Conservation (phyloP, 1,139 yeast genomes). For the Scheffersomyces quercinus region DNA sequence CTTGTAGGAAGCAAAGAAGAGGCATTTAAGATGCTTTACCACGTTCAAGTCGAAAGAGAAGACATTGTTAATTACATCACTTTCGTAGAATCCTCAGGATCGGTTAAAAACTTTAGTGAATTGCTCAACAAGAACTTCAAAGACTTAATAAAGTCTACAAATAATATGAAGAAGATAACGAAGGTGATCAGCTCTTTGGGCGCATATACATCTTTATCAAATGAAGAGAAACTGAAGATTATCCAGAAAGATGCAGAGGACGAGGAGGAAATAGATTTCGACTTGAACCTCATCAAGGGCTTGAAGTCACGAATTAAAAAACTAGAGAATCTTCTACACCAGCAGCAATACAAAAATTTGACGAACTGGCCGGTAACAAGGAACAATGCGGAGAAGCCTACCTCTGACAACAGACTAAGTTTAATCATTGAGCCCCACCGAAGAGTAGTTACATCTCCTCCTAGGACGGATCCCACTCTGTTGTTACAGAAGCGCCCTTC, state of each 20-base stretch:
- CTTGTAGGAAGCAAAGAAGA: conserved; percentile 26
- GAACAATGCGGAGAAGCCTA: conserved; percentile 3
- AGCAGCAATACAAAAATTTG: conserved; percentile 59
- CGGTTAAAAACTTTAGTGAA: conserved; percentile 30
- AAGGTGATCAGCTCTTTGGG: conserved; percentile 36
- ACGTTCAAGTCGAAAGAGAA: conserved; percentile 35
- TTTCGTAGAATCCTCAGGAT: conserved; percentile 22
- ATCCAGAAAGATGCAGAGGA: conserved; percentile 11
- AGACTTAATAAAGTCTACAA: conserved; percentile 44
- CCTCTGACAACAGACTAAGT: conserved; percentile 19
- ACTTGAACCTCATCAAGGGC: conserved; percentile 49
- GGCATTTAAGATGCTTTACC: conserved; percentile 22
- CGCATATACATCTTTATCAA: conserved; percentile 22
- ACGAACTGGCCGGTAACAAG: conserved; percentile 53
- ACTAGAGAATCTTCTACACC: conserved; percentile 66
- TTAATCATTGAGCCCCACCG: conserved; percentile 17
- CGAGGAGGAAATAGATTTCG: conserved; percentile 26
- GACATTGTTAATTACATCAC: conserved; percentile 41
- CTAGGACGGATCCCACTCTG: conserved; percentile 22
- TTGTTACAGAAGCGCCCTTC: conserved; percentile 18
- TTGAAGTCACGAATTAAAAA: conserved; percentile 61
- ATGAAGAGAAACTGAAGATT: conserved; percentile 10
- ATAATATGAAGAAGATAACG: conserved; percentile 39
- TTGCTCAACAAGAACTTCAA: conserved; percentile 49
- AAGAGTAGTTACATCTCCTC: conserved; percentile 1